A percentile compares a stretch with the other conserved stretches of the same genome.
Conservation (phyloP, 208 protist genomes). For the Leishmania guyanensis region DNA sequence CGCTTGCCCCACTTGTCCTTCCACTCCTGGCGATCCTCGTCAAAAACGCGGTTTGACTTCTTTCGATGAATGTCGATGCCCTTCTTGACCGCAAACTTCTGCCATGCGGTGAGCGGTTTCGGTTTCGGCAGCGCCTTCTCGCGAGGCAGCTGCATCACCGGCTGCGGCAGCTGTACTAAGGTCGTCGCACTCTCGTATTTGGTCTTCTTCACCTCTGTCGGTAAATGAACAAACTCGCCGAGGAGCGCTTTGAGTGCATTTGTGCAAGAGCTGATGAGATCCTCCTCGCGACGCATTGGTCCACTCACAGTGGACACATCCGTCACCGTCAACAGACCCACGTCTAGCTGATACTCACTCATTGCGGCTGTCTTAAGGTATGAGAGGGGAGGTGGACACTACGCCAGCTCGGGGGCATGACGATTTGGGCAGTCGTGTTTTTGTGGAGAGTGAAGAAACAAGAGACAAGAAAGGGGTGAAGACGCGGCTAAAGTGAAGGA, state of each 20-base stretch:
- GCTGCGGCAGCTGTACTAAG: slow-evolving; percentile 82
- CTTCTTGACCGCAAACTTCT: slow-evolving; percentile 94
- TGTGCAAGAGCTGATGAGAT: slow-evolving; percentile 67
- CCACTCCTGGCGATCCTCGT: slow-evolving; percentile 91
- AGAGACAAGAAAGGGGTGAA: background rate
- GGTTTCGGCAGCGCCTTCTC: slow-evolving; percentile 91
- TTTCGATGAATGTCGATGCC: slow-evolving; percentile 91
- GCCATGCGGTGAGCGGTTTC: slow-evolving; percentile 92
- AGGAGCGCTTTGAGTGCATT: slow-evolving; percentile 73
- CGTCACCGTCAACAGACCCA: slow-evolving; percentile 79
- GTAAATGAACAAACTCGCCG: slow-evolving; percentile 67
- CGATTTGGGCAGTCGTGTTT: background rate
- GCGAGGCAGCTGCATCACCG: slow-evolving; percentile 84
- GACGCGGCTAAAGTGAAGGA: background rate
- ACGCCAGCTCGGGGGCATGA: background rate
- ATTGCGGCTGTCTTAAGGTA: slow-evolving; percentile 27
- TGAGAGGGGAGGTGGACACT: background rate
- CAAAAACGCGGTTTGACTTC: slow-evolving; percentile 88
- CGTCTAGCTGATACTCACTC: slow-evolving; percentile 80
- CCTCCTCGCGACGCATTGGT: slow-evolving; percentile 77
- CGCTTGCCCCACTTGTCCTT: slow-evolving; percentile 94
- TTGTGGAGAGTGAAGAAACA: background rate
- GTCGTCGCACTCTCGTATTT: slow-evolving; percentile 76
- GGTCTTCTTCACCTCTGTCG: slow-evolving; percentile 72
- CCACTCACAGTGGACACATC: slow-evolving; percentile 83